phyloP scores from a whole-genome alignment of 345 rosid genomes.

The Hevea brasiliensis region DNA sequence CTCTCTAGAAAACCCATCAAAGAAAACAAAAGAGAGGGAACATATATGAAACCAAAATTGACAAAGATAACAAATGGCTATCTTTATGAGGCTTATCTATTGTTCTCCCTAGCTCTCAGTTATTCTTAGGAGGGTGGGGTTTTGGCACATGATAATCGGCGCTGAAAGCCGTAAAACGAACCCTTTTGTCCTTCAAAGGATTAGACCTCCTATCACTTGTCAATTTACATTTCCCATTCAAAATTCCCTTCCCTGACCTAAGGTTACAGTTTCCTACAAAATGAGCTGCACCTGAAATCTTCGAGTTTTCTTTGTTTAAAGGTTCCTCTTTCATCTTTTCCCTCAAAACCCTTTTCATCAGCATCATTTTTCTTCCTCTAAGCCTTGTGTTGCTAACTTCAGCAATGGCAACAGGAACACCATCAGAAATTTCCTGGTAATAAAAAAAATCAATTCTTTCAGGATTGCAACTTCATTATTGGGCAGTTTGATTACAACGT shows the following conservation, averaged over 20 bases:
- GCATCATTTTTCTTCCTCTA: conserved; percentile 10
- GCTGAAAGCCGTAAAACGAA: conserved; percentile 44
- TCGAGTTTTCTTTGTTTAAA: conserved; percentile 2
- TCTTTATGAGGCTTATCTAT: neutral
- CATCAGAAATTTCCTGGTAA: neutral
- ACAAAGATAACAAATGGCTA: neutral
- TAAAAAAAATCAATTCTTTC: no score
- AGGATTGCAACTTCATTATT: no score
- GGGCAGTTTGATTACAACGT: no score
- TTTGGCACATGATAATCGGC: conserved; percentile 55
- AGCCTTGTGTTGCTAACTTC: conserved; percentile 15
- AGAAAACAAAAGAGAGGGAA: neutral
- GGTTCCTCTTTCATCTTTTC: conserved; percentile 22
- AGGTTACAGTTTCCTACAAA: conserved; percentile 20
- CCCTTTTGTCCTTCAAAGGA: conserved; percentile 23
- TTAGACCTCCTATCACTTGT: neutral
- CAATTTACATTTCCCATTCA: neutral
- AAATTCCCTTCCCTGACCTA: conserved; percentile 1
- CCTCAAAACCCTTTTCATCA: conserved; percentile 8
- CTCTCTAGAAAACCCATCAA: neutral
- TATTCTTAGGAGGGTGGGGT: conserved; percentile 56
- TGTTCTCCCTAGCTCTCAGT: conserved; percentile 22
- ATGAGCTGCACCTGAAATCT: conserved; percentile 33
- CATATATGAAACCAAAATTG: conserved; percentile 11
- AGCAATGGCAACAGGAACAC: neutral